Evolutionary conservation across 2,329 filamentous ascomycete genomes (phyloP), one percentile per base, ranked within the genome.

Genomic region (Calonectria multiphialidica): DNA sequence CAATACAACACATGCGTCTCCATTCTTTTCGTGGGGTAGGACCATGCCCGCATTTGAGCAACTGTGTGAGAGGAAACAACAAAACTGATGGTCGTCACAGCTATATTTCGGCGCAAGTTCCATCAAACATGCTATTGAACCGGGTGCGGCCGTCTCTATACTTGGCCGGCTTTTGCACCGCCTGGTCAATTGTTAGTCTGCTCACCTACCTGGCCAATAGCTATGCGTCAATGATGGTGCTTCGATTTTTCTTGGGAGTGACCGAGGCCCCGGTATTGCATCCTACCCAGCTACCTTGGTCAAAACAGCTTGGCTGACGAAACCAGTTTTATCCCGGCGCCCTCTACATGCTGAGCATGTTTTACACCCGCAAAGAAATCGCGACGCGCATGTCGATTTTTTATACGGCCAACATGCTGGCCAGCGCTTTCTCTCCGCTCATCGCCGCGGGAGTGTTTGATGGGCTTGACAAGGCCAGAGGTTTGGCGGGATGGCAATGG

Each of bases 281-380:
- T 35, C 35, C 13, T 35, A 9, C 16, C 7, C 25, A 12, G 18
- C 10, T 12, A 3, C 15, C 7, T 28, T 35, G 18, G 2, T 33
- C 28, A 33, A 13, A 35, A 35, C 3, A 6, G 49, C 8, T 6
- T 21, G 5, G 5, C 49, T 55, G 49, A 55, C 16, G 49, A 13
- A 35, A n/a, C 10, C 5, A 55, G 49, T 83, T 84, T 30, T 84
- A 82, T 18, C 81, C 80, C 0, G 81, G 83, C 62, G 82, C 77
- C 9, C 71, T 83, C 4, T 82, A 81, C 61, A 84, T 89, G 63
- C 81, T 90, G 5, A 87, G 86, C 2, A 86, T 88, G 40, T 90
- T 88, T 81, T 91, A 90, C 79, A 90, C 88, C 1, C 83, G 87
- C 40, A 86, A 88, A 75, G 84, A 86, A 75, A 76, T 87, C 35